A percentile compares a stretch with the other conserved stretches of the same genome.
These are phyloP conservation scores for Aureococcus anophagefferens DNA, from an alignment of 108 stramenopile species.

Conservation along the genomic window DNA sequence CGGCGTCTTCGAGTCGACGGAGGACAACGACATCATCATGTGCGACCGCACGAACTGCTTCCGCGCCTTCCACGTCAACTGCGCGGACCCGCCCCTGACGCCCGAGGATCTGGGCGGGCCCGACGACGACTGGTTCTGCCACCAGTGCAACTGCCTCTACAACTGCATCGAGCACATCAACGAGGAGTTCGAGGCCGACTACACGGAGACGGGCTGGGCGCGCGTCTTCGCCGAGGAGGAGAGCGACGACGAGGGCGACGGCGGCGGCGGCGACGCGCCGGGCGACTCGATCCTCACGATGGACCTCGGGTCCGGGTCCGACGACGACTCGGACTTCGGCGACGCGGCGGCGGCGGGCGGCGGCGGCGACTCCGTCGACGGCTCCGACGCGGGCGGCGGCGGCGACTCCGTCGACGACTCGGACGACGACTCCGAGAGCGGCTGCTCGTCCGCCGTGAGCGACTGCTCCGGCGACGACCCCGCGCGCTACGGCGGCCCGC, in stretches of 20 bases:
- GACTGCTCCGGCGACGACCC: background rate
- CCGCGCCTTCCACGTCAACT: background rate
- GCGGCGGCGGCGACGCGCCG: background rate
- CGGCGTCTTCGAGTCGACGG: background rate
- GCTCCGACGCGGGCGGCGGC: background rate
- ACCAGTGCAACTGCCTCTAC: background rate
- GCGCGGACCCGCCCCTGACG: background rate
- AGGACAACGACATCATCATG: background rate
- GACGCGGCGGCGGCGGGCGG: no score
- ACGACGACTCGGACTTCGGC: background rate
- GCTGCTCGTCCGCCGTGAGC: background rate
- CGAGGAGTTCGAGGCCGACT: background rate
- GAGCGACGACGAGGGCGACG: background rate
- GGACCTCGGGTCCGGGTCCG: background rate
- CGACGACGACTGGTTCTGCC: conserved; percentile 1
- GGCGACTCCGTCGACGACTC: background rate
- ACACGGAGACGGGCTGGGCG: background rate
- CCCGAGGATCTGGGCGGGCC: background rate
- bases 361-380: background rate
- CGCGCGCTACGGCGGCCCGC: background rate
- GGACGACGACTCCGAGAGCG: background rate
- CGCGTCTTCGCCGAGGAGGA: background rate
- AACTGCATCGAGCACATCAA: background rate
- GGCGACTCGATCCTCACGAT: no score
- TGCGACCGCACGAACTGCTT: background rate